Base-by-base conservation (phyloP, 331 rosid species). In the Rhamnella rubrinervis region DNA sequence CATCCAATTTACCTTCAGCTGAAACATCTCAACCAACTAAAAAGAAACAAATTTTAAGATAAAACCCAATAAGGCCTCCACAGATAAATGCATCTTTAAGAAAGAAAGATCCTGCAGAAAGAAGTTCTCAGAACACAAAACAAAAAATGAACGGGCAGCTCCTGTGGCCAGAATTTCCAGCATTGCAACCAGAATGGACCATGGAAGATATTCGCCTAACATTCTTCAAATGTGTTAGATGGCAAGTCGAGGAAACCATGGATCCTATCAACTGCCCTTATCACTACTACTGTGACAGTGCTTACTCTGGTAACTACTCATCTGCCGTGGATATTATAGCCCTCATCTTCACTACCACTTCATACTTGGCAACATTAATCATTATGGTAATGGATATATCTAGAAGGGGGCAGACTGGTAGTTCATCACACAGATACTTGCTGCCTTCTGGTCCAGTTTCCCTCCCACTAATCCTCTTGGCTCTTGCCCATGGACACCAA, bases 221-320 rank as follows among this genome's bases (percentile, higher is more conserved):
- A 63, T 90, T 93, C 83, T 88, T 86, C 90, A 90, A 93, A 75
- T 93, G 98, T 73, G 69, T 84, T n/a, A 85, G 90, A 68, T 93
- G 98, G 97, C 98, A 93, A 80, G 71, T 88, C 35, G 97, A 93
- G 81, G 93, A 86, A 79, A 86, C 96, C 38, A 63, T 88, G 69
- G 96, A 93, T 44, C 78, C 86, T 73, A 69, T 75, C 59, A 79
- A 44, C 62, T 93, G 97, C 81, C 98, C 98, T 68, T 88, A 82
- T 70, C 97, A 93, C 75, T 93, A 93, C 74, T 86, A 76, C 70
- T 93, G 98, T 61, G 97, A 90, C 62, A 86, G 82, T 74, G 67
- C 77, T 35, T 84, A 93, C 58, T 86, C 97, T 18, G 78, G 83
- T 70, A 80, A 93, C 74, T 87, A 86, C 25, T 84, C 92, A 4